phyloP scores from a whole-genome alignment of 345 rosid species.

The Eucalyptus victrix region DNA sequence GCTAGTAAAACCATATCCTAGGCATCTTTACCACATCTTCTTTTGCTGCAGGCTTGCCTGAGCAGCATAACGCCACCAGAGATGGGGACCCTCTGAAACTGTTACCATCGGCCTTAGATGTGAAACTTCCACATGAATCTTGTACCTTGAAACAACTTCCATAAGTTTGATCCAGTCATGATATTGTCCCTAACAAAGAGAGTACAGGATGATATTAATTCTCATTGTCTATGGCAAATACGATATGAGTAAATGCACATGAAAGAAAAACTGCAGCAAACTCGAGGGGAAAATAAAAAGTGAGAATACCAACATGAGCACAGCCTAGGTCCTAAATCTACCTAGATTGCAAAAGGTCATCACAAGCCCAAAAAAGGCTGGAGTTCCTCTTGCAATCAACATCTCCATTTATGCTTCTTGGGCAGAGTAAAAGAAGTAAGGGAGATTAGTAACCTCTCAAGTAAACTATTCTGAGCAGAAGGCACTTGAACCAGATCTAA shows the following conservation, averaged over 20 bases:
- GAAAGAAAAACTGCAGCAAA: background rate
- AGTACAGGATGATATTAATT: background rate
- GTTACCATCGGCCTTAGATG: conserved; percentile 84
- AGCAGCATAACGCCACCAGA: conserved; percentile 96
- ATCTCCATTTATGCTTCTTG: background rate
- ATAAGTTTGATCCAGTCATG: conserved; percentile 93
- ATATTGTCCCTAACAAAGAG: conserved; percentile 68
- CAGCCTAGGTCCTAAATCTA: background rate
- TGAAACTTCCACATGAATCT: conserved; percentile 68
- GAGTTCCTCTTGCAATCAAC: background rate
- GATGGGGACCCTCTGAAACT: conserved; percentile 40
- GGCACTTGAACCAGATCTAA: background rate
- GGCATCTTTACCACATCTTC: conserved; percentile 58
- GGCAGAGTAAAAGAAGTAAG: background rate
- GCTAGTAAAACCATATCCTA: background rate
- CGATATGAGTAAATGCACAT: background rate
- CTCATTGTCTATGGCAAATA: background rate
- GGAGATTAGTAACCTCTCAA: background rate
- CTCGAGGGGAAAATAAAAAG: background rate
- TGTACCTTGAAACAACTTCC: conserved; percentile 85
- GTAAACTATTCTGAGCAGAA: background rate
- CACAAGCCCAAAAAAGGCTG: background rate
- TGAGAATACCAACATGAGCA: background rate
- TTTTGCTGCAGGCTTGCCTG: conserved; percentile 79
- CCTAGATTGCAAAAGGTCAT: background rate